Percentiles rank a stretch among this genome's conserved stretches.
Evolutionary conservation across 148 eudicot genomes (phyloP).

Genomic region (Rhododendron ovatum): DNA sequence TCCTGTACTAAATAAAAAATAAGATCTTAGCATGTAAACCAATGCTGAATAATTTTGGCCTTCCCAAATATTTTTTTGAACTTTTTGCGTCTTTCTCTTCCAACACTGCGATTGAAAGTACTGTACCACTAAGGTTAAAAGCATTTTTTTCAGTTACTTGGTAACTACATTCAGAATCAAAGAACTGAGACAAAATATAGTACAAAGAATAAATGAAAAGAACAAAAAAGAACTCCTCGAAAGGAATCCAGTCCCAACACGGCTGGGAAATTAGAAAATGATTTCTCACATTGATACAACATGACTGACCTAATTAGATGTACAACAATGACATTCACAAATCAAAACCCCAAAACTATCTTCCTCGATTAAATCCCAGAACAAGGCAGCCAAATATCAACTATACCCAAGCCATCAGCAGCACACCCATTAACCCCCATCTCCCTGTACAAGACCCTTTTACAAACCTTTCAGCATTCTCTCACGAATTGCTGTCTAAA

Average conservation of each 20-base stretch:
- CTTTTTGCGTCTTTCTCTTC: not conserved
- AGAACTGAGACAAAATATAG: not conserved
- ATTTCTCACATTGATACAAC: constrained; percentile 1
- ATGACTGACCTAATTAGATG: not conserved
- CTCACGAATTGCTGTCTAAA: constrained; percentile 49
- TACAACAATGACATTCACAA: not conserved
- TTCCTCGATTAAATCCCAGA: not conserved
- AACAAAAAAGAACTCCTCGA: not conserved
- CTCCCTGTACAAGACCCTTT: not conserved
- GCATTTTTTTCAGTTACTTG: not conserved
- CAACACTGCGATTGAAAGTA: not conserved
- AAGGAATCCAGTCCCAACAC: not conserved
- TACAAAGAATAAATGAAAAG: not conserved
- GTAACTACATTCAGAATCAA: not conserved
- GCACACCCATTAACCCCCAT: not conserved
- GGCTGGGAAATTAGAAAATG: not conserved
- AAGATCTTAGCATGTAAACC: not conserved
- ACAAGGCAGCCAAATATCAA: not conserved
- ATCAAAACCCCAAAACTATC: not conserved
- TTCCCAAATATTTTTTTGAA: not conserved
- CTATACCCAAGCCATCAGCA: not conserved
- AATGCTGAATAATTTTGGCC: not conserved
- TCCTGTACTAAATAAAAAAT: not conserved
- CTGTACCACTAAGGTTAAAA: not conserved
- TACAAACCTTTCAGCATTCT: not conserved